Base-by-base conservation (phyloP, 805 yeast genomes). In the Zygoascus tannicola region DNA sequence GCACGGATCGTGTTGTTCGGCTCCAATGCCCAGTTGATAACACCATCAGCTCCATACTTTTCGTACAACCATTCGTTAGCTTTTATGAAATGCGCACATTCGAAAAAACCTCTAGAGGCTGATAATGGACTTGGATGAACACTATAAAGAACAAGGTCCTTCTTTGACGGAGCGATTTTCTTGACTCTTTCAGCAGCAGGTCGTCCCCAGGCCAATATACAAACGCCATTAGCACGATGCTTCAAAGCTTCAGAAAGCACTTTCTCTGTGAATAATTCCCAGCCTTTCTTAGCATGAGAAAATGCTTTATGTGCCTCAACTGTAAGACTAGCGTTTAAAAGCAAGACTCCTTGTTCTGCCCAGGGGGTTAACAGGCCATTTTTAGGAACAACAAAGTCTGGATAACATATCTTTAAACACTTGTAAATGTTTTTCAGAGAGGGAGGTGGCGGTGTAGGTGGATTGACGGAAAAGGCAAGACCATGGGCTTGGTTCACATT, bases 71-170 rank as follows among this genome's bases (percentile, higher is more conserved):
- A 90, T 5, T 76, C 76, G 58, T 92, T 90, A 35, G 90, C 78
- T 56, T 74, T 72, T 41, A 60, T 69, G 62, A 87, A 90, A 56
- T 86, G 96, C 19, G 68, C 65, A 52, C 82, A 78, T 2, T 79
- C 79, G 54, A 90, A 88, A 61, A 83, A 92, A 2, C 92, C 95
- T 35, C 94, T 67, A 16, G 81, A 71, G 0, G 98, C 98, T 49
- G 95, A 83, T 40, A 92, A 65, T 1, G 99, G 99, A 22, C 94
- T 83, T 0, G 99, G 99, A 63, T 92, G 99, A 0, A 87, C 97
- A 0, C 86, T 71, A 49, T 73, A 74, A 22, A 92, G 63, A 0
- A 85, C 75, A 35, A 73, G 49, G 44, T 68, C 70, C 21, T 22
- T 21, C n/a, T 38, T 10, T 4, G 18, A 57, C 1, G 66, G 64